A percentile compares a stretch with the other conserved stretches of the same genome.
phyloP scores from a whole-genome alignment of 495 filamentous ascomycete genomes.

The Viridothelium virens region DNA sequence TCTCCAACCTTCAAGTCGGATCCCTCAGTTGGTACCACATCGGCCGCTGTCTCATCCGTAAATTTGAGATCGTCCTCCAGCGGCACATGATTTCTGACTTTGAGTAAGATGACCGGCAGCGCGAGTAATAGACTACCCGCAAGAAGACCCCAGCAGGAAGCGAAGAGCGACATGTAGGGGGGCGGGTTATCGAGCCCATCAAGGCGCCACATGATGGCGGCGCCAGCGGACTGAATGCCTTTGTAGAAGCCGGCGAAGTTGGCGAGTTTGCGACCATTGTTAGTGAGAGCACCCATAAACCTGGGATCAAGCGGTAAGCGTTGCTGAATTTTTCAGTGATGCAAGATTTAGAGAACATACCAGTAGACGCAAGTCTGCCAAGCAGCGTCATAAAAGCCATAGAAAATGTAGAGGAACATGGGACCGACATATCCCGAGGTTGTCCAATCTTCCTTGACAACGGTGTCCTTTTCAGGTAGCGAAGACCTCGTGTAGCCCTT shows the following conservation, averaged over 20 bases:
- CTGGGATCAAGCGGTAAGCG: conserved; percentile 33
- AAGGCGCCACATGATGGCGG: conserved; percentile 71
- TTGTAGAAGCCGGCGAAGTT: conserved; percentile 96
- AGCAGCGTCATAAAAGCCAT: conserved; percentile 81
- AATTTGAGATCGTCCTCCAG: conserved; percentile 75
- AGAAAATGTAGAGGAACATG: conserved; percentile 90
- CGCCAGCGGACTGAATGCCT: conserved; percentile 90
- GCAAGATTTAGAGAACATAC: conserved; percentile 42
- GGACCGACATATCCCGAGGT: conserved; percentile 63
- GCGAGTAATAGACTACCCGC: conserved; percentile 64
- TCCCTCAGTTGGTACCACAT: conserved; percentile 41
- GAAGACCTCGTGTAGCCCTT: conserved; percentile 49
- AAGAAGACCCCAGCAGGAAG: conserved; percentile 63
- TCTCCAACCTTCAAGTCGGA: not conserved
- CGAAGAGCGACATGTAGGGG: conserved; percentile 50
- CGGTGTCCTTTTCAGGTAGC: conserved; percentile 22
- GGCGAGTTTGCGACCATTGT: conserved; percentile 84
- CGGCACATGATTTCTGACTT: conserved; percentile 63
- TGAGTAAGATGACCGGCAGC: conserved; percentile 69
- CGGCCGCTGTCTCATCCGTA: conserved; percentile 67
- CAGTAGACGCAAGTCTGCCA: conserved; percentile 87
- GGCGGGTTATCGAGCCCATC: conserved; percentile 49
- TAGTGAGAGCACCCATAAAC: conserved; percentile 88
- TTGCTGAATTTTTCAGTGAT: conserved; percentile 1
- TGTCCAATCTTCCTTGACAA: conserved; percentile 54